Percentiles rank a stretch among this genome's conserved stretches.
phyloP scores from a whole-genome alignment of 305 asterid species.

The Ajuga reptans region DNA sequence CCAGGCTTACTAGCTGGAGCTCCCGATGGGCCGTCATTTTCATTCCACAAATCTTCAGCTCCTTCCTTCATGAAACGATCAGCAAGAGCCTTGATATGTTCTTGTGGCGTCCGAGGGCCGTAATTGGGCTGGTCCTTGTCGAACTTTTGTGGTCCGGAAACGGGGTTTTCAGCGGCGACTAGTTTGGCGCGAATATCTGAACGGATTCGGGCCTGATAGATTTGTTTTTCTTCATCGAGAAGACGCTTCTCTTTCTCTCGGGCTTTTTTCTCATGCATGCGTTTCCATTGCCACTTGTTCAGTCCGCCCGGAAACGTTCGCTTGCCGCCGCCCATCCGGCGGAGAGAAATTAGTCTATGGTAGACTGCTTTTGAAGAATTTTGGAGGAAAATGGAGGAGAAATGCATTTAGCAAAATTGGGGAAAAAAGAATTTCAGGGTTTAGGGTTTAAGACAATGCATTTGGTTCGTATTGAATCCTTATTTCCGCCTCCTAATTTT shows the following conservation, averaged over 20 bases:
- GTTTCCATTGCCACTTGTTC: slow-evolving; percentile 97
- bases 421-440: slow-evolving; percentile 12
- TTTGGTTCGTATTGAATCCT: neutral
- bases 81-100: slow-evolving; percentile 71
- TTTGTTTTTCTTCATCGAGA: slow-evolving; percentile 78
- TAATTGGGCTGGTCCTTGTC: slow-evolving; percentile 28
- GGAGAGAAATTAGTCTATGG: slow-evolving; percentile 38
- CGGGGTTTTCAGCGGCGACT: slow-evolving; percentile 32
- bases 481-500: too few species aligned
- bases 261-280: slow-evolving; percentile 92
- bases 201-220: slow-evolving; percentile 74
- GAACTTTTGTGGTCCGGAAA: slow-evolving; percentile 1
- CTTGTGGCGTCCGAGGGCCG: slow-evolving; percentile 58
- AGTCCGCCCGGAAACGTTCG: slow-evolving; percentile 94
- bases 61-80: slow-evolving; percentile 95
- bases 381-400: slow-evolving; percentile 29
- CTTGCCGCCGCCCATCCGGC: slow-evolving; percentile 88
- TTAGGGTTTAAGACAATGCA: slow-evolving; percentile 38
- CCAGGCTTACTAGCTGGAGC: slow-evolving; percentile 23
- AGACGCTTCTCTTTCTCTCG: slow-evolving; percentile 75
- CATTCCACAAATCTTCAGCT: slow-evolving; percentile 93
- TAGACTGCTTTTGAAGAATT: slow-evolving; percentile 25
- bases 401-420: slow-evolving; percentile 34
- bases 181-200: slow-evolving; percentile 62
- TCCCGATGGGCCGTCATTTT: slow-evolving; percentile 56